A percentile compares a stretch with the other conserved stretches of the same genome.
Conservation (phyloP, 805 yeast genomes). For the Nakazawaea ishiwadae region DNA sequence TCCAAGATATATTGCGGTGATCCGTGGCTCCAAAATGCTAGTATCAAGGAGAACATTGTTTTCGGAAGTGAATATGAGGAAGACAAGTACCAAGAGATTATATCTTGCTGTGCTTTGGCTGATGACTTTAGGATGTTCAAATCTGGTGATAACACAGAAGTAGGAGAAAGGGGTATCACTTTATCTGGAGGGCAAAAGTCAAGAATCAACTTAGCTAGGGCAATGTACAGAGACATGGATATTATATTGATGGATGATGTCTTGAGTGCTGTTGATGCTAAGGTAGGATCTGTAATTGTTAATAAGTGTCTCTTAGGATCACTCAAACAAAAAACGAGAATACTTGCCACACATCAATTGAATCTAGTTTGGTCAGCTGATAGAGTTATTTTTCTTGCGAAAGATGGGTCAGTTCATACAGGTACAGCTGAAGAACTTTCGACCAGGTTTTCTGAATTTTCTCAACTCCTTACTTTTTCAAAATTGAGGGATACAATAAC, state of each 20-base stretch:
- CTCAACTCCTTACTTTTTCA: conserved; percentile 44
- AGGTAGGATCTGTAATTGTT: conserved; percentile 79
- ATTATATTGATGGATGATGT: conserved; percentile 74
- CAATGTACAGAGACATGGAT: conserved; percentile 67
- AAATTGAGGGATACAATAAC: conserved; percentile 26
- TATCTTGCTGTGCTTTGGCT: conserved; percentile 60
- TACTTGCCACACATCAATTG: conserved; percentile 81
- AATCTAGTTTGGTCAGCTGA: conserved; percentile 66
- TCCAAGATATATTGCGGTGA: conserved; percentile 35
- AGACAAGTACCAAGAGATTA: conserved; percentile 44
- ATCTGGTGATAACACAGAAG: conserved; percentile 74
- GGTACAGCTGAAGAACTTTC: conserved; percentile 58
- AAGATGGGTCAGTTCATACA: conserved; percentile 52
- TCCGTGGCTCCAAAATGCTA: conserved; percentile 86
- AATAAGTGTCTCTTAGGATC: conserved; percentile 59
- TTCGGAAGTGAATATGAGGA: conserved; percentile 59
- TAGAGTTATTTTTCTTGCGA: conserved; percentile 58
- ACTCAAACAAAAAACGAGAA: conserved; percentile 52
- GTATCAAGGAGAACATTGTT: conserved; percentile 67
- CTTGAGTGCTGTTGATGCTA: conserved; percentile 80
- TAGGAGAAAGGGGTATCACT: conserved; percentile 84
- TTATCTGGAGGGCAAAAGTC: conserved; percentile 89
- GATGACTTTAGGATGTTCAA: conserved; percentile 48
- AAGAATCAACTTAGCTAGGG: conserved; percentile 72
- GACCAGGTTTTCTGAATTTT: conserved; percentile 39